These are phyloP conservation scores for Candida parachauliodes DNA, from an alignment of 805 yeast genomes.

Conservation along the genomic window DNA sequence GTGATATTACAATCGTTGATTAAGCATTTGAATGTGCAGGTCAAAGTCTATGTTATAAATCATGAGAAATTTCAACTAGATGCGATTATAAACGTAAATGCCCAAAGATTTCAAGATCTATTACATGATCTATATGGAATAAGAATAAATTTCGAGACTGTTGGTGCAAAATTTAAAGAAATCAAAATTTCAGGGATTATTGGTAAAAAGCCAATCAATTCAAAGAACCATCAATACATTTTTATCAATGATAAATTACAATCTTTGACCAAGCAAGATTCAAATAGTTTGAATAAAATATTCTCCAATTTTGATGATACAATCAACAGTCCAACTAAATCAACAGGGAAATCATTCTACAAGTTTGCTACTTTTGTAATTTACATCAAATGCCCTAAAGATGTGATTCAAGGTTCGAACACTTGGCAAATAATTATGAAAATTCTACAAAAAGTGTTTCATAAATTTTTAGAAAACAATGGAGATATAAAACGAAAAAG, in stretches of 20 bases:
- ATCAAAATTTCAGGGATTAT: slow-evolving; percentile 35
- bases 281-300: slow-evolving; percentile 17
- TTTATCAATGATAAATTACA: slow-evolving; percentile 41
- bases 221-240: slow-evolving; percentile 41
- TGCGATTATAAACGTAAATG: neutral
- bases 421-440: slow-evolving; percentile 3
- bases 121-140: slow-evolving; percentile 8
- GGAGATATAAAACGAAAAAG: slow-evolving; percentile 4
- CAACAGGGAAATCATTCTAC: slow-evolving; percentile 25
- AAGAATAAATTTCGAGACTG: slow-evolving; percentile 17
- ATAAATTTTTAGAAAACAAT: slow-evolving; percentile 5
- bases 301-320: slow-evolving; percentile 19
- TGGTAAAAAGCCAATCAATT: slow-evolving; percentile 30
- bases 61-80: slow-evolving; percentile 8
- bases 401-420: slow-evolving; percentile 27
- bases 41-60: slow-evolving; percentile 6
- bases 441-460: slow-evolving; percentile 8
- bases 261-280: slow-evolving; percentile 10
- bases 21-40: slow-evolving; percentile 14
- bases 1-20: slow-evolving; percentile 26
- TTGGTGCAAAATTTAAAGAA: slow-evolving; percentile 22
- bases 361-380: slow-evolving; percentile 39
- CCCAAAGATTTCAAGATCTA: neutral
- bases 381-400: slow-evolving; percentile 21
- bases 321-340: slow-evolving; percentile 4